phyloP scores from a whole-genome alignment of 345 rosid species.

The Eucalyptus pauciflora region DNA sequence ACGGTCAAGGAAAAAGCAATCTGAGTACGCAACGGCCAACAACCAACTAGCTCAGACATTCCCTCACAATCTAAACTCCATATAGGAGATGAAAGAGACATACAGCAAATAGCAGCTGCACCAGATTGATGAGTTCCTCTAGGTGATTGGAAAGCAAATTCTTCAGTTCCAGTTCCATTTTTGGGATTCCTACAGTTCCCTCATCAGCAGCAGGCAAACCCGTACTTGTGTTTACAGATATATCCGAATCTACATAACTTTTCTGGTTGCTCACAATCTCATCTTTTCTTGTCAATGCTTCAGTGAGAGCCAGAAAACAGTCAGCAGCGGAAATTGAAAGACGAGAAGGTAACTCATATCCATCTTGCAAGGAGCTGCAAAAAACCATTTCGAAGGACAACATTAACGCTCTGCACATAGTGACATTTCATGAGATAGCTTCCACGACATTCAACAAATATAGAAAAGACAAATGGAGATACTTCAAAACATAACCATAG shows the following conservation, averaged over 20 bases:
- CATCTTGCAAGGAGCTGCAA: constrained; percentile 57
- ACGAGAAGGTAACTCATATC: constrained; percentile 80
- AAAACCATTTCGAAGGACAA: neutral
- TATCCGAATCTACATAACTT: constrained; percentile 12
- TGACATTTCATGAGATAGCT: neutral
- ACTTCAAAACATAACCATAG: neutral
- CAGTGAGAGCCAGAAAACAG: constrained; percentile 61
- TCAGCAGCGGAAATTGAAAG: constrained; percentile 87
- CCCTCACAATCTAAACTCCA: neutral
- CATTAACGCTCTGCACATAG: neutral
- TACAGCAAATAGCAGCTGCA: constrained; percentile 62
- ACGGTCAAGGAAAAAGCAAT: neutral
- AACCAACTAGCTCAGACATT: neutral
- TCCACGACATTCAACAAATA: neutral
- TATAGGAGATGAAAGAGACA: constrained; percentile 5
- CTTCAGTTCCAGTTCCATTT: constrained; percentile 6
- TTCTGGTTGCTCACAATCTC: constrained; percentile 17
- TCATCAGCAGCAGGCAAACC: constrained; percentile 13
- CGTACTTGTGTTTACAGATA: constrained; percentile 16
- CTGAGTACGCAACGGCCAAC: neutral
- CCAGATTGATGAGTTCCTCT: constrained; percentile 35
- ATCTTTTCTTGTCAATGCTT: constrained; percentile 54
- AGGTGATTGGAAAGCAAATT: constrained; percentile 54
- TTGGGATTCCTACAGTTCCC: constrained; percentile 13
- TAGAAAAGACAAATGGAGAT: neutral